A percentile compares a stretch with the other conserved stretches of the same genome.
Conservation (phyloP, 805 yeast genomes). For the Kurtzmaniella cleridarum region DNA sequence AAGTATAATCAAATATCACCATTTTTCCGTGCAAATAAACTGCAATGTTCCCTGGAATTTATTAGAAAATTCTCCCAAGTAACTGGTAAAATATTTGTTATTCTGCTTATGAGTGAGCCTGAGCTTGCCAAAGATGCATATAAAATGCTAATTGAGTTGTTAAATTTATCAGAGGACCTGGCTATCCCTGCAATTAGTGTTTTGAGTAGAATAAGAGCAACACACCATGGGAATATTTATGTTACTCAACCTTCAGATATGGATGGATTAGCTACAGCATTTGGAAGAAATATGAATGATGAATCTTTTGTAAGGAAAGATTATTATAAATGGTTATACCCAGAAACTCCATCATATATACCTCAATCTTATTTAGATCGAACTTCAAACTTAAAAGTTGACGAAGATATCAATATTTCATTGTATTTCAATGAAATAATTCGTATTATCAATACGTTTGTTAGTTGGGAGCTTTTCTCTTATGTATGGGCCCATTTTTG, state of each 20-base stretch:
- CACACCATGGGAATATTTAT: slow-evolving; percentile 40
- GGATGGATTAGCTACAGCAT: slow-evolving; percentile 59
- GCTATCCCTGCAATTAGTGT: slow-evolving; percentile 19
- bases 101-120: slow-evolving; percentile 16
- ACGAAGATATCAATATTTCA: slow-evolving; percentile 6
- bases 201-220: slow-evolving; percentile 41
- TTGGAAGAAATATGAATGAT: slow-evolving; percentile 43
- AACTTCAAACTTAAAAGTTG: slow-evolving; percentile 26
- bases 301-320: slow-evolving; percentile 14
- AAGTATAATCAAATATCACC: no score
- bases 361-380: slow-evolving; percentile 38
- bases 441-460: slow-evolving; percentile 21
- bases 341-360: slow-evolving; percentile 49
- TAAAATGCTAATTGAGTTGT: slow-evolving; percentile 25
- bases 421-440: neutral
- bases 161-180: slow-evolving; percentile 28
- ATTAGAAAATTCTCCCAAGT: slow-evolving; percentile 18
- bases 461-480: slow-evolving; percentile 69
- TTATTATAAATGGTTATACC: slow-evolving; percentile 49
- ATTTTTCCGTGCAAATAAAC: slow-evolving; percentile 10
- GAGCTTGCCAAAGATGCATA: slow-evolving; percentile 25
- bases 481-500: slow-evolving; percentile 63
- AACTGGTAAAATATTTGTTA: slow-evolving; percentile 19
- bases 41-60: slow-evolving; percentile 2
- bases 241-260: slow-evolving; percentile 53